phyloP scores from a whole-genome alignment of 202 grass and related monocot genomes.

The Schoenoplectus tabernaemontani region DNA sequence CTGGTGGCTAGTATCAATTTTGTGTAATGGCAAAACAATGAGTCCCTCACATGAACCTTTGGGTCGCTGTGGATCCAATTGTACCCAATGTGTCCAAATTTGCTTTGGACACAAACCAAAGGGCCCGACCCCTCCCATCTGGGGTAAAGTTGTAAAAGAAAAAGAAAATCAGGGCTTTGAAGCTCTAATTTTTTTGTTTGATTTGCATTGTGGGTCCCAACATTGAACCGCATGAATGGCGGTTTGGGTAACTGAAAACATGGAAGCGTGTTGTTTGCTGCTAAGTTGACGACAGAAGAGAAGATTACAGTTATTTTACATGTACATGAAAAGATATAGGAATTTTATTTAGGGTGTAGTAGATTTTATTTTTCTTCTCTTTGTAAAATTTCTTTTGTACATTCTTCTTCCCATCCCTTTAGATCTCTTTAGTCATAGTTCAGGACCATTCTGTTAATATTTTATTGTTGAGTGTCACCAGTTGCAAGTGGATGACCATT shows the following conservation, averaged over 20 bases:
- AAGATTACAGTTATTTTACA: constrained; percentile 19
- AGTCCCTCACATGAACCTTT: constrained; percentile 11
- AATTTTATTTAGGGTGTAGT: constrained; percentile 26
- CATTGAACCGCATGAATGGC: constrained; percentile 13
- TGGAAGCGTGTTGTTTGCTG: constrained; percentile 17
- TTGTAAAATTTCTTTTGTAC: constrained; percentile 37
- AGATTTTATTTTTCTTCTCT: constrained; percentile 4
- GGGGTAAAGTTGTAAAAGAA: constrained; percentile 23
- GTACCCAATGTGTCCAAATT: constrained; percentile 7
- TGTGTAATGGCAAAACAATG: constrained; percentile 20
- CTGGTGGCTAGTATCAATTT: constrained; percentile 64
- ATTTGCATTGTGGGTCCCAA: constrained; percentile 22
- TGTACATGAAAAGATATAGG: constrained; percentile 40
- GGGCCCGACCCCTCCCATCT: background rate
- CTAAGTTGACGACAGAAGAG: constrained; percentile 22
- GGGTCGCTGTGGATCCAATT: constrained; percentile 11
- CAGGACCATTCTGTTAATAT: constrained; percentile 24
- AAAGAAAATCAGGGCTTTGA: constrained; percentile 6
- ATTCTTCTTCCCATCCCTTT: constrained; percentile 20
- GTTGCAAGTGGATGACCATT: background rate
- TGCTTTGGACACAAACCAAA: constrained; percentile 3
- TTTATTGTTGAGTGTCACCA: constrained; percentile 13
- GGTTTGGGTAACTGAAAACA: constrained; percentile 5
- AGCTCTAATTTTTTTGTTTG: constrained; percentile 15
- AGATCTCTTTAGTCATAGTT: constrained; percentile 18